Evolutionary conservation across 2,329 filamentous ascomycete genomes (phyloP).

Genomic region (Monilinia polystroma): DNA sequence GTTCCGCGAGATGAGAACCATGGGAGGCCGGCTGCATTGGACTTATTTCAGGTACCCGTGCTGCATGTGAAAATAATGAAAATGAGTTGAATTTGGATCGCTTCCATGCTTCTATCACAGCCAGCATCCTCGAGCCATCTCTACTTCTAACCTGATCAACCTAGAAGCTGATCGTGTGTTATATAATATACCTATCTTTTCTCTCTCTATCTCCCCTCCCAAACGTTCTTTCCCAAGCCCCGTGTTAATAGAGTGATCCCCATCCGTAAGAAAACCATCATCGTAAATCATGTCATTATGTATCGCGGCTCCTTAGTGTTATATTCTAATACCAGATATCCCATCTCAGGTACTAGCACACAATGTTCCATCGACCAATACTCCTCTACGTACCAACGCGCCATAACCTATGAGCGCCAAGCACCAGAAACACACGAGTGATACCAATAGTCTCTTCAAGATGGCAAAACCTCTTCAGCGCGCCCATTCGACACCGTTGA

Average conservation of each 20-base stretch:
- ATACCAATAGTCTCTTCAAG: background rate
- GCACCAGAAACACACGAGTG: background rate
- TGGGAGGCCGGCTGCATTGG: background rate
- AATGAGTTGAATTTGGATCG: background rate
- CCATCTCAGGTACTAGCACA: background rate
- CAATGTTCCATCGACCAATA: background rate
- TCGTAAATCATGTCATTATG: slow-evolving; percentile 1
- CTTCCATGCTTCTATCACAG: background rate
- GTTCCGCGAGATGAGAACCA: background rate
- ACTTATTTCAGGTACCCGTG: background rate
- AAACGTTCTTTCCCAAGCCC: background rate
- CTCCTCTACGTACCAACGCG: no score
- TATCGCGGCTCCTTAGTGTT: background rate
- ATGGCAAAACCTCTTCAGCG: background rate
- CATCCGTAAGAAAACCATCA: background rate
- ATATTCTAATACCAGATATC: background rate
- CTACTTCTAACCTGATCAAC: background rate
- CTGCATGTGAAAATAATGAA: background rate
- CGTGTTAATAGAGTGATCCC: background rate
- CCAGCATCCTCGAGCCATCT: no score
- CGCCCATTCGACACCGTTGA: slow-evolving; percentile 11
- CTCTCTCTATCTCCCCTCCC: background rate
- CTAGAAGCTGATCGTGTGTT: background rate
- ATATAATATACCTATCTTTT: background rate
- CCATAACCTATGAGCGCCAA: background rate